Evolutionary conservation across 2,329 filamentous ascomycete species (phyloP).

Genomic region (Colletotrichum gloeosporioides): DNA sequence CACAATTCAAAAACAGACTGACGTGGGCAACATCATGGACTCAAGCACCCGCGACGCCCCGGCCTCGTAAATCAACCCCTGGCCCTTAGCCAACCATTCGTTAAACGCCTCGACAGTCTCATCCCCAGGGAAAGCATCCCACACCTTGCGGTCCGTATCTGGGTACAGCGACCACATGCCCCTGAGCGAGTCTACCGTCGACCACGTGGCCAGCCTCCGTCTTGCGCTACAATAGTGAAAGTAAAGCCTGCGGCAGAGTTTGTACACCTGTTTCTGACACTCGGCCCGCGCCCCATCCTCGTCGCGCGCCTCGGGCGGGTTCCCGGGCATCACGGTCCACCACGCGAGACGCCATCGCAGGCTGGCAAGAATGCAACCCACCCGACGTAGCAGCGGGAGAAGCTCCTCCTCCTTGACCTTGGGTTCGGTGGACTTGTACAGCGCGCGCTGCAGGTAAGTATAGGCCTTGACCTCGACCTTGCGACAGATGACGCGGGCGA

Average conservation of each 20-base stretch:
- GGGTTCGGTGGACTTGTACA: slow-evolving; percentile 1
- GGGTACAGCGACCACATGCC: slow-evolving; percentile 45
- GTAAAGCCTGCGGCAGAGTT: slow-evolving; percentile 47
- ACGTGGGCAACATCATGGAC: neutral
- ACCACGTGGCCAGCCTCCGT: slow-evolving; percentile 45
- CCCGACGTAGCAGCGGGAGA: neutral
- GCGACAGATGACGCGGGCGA: slow-evolving; percentile 49
- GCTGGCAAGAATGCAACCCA: slow-evolving; percentile 33
- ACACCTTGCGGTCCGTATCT: slow-evolving; percentile 41
- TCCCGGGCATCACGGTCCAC: slow-evolving; percentile 44
- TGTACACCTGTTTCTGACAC: slow-evolving; percentile 42
- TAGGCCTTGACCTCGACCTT: slow-evolving; percentile 51
- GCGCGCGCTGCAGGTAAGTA: slow-evolving; percentile 41
- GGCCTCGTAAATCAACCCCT: slow-evolving; percentile 41
- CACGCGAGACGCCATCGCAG: slow-evolving; percentile 49
- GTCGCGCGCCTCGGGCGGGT: slow-evolving; percentile 30
- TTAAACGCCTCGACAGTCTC: slow-evolving; percentile 42
- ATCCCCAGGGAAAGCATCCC: slow-evolving; percentile 45
- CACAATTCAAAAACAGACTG: neutral
- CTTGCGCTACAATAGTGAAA: slow-evolving; percentile 49
- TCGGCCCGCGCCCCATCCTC: slow-evolving; percentile 40
- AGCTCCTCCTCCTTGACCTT: slow-evolving; percentile 32
- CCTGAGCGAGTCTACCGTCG: slow-evolving; percentile 34
- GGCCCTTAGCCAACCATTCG: slow-evolving; percentile 42
- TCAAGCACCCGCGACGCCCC: slow-evolving; percentile 31